A percentile compares a stretch with the other conserved stretches of the same genome.
Conservation (phyloP, 2,329 filamentous ascomycete genomes). For the Penicillium thymicola region DNA sequence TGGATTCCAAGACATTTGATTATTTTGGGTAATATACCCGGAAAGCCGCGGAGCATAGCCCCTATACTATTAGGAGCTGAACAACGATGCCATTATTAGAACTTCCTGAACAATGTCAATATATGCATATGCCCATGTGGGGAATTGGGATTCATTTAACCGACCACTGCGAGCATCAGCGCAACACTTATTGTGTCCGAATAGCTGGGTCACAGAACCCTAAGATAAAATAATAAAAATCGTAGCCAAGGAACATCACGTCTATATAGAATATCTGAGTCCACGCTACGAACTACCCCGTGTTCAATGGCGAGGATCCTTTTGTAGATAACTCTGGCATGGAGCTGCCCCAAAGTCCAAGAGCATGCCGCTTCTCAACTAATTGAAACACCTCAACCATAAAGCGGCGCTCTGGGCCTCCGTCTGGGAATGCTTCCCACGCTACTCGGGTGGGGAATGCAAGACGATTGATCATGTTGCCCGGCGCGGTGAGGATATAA, state of each 20-base stretch:
- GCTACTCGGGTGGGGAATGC: conserved; percentile 38
- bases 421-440: conserved; percentile 36
- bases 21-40: not conserved
- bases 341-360: conserved; percentile 35
- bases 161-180: not conserved
- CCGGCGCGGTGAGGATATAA: conserved; percentile 35
- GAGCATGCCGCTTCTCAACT: conserved; percentile 34
- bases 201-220: not conserved
- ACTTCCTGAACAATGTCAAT: not conserved
- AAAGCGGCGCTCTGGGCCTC: conserved; percentile 32
- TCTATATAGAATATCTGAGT: not conserved
- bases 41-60: not conserved
- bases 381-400: conserved; percentile 33
- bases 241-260: not conserved
- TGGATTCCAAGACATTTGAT: not conserved
- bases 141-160: not conserved
- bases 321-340: conserved; percentile 36
- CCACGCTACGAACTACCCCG: not conserved
- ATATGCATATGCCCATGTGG: not conserved
- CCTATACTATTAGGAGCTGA: not conserved
- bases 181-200: not conserved
- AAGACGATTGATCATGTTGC: conserved; percentile 41
- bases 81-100: not conserved
- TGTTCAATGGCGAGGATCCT: conserved; percentile 24
- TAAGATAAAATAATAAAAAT: not conserved